Base-by-base conservation (phyloP, 108 stramenopile species). In the Discostella stelligeroides region DNA sequence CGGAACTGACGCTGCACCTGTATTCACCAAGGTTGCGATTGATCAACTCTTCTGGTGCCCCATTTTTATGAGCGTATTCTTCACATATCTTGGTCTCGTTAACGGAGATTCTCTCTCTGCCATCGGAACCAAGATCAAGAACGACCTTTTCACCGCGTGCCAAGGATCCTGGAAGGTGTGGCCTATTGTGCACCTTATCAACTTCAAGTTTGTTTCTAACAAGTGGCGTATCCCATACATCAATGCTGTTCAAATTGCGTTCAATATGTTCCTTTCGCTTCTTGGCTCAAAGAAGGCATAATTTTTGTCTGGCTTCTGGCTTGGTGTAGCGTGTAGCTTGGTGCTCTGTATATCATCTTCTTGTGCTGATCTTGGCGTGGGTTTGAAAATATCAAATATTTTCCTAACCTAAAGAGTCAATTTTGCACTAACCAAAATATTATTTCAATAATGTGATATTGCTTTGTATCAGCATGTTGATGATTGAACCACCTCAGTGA, bases 121-220 rank as follows among this genome's bases (percentile, higher is more conserved):
- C 66, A 96, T 98, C 71, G 84, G 84, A 46, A 84, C 75, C 85
- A 90, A 98, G 85, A 93, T 97, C 84, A 90, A 95, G 86, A 85
- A 75, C 28, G 98, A 98, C 68, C 83, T 98, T 10, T 68, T 95
- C 47, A 84, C 95, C 39, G 98, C 97, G 7, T 95, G 94, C 80
- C 95, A 96, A 82, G 98, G 97, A 67, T 95, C 92, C 1, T 97
- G 97, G 98, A 96, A 96, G 88, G 94, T 96, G 55, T 98, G 98
- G 98, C 96, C 97, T 38, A 68, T 94, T 56, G 98, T 97, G 18
- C 98, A 98, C 81, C 85, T 92, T 43, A 83, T 98, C 76, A 98
- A 98, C 92, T 98, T 98, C 85, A 90, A 86, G 80, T 98, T 97
- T 70, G 89, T 97, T 50, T 94, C 95, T 57, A 92, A 87, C 76